A percentile compares a stretch with the other conserved stretches of the same genome.
These are phyloP conservation scores for Hydrangea macrophylla DNA, from an alignment of 148 eudicot genomes.

Conservation along the genomic window DNA sequence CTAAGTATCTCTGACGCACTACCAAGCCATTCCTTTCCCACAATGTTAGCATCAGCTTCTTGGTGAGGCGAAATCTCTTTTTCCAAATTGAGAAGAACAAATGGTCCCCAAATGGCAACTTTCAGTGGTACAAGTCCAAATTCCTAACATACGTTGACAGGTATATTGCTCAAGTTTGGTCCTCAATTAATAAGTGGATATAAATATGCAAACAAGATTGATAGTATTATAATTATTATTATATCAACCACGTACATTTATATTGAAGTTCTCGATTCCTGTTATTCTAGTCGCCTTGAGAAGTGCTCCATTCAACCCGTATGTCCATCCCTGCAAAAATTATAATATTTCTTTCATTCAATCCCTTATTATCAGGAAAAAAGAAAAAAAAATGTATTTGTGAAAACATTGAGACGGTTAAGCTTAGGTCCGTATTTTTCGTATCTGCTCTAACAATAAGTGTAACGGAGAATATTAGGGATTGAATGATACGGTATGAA, in stretches of 20 bases:
- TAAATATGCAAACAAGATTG: constrained; percentile 4
- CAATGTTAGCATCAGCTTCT: constrained; percentile 22
- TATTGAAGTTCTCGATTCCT: constrained; percentile 64
- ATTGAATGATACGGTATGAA: not conserved
- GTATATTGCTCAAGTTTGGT: constrained; percentile 15
- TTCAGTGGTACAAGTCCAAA: constrained; percentile 67
- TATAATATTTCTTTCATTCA: not conserved
- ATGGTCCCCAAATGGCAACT: constrained; percentile 85
- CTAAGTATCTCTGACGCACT: constrained; percentile 49
- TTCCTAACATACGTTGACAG: constrained; percentile 42
- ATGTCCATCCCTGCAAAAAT: constrained; percentile 74
- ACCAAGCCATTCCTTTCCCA: constrained; percentile 81
- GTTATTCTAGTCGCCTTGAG: constrained; percentile 66
- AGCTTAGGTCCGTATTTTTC: not conserved
- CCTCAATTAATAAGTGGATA: not conserved
- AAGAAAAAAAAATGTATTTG: not conserved
- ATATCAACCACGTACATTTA: constrained; percentile 42
- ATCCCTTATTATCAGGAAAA: not conserved
- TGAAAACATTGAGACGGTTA: not conserved
- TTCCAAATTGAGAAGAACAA: constrained; percentile 62
- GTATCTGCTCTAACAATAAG: not conserved
- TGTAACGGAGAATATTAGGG: not conserved
- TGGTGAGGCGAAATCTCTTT: constrained; percentile 20
- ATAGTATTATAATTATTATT: not conserved
- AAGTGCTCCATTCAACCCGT: constrained; percentile 71